phyloP scores from a whole-genome alignment of 2,329 filamentous ascomycete species.

The Fusarium liriodendri region DNA sequence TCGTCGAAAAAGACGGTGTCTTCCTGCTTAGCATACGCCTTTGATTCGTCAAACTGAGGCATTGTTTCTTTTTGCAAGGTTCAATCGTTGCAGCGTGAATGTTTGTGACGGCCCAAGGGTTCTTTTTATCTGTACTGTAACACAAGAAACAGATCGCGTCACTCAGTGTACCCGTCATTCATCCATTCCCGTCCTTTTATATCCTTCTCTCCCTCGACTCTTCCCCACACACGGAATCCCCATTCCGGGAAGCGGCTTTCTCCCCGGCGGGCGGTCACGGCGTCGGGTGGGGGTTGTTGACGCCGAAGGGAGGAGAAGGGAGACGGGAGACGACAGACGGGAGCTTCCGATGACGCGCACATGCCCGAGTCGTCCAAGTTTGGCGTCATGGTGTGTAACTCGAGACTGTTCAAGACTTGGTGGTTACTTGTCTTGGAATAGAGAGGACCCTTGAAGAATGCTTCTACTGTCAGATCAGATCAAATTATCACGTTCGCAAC shows the following conservation, averaged over 20 bases:
- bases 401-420: background rate
- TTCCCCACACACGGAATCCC: slow-evolving; percentile 14
- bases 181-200: slow-evolving; percentile 27
- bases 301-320: background rate
- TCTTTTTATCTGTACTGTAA: background rate
- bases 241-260: slow-evolving; percentile 26
- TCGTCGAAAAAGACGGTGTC: slow-evolving; percentile 68
- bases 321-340: slow-evolving; percentile 1
- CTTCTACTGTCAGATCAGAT: background rate
- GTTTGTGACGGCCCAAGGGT: background rate
- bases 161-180: slow-evolving; percentile 39
- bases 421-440: background rate
- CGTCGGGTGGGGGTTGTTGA: slow-evolving; percentile 24
- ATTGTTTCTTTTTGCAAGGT: slow-evolving; percentile 13
- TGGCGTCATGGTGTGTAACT: background rate
- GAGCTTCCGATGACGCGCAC: slow-evolving; percentile 37
- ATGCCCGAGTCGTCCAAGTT: slow-evolving; percentile 11
- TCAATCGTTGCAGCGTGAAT: background rate
- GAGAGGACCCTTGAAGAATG: background rate
- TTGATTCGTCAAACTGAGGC: slow-evolving; percentile 50
- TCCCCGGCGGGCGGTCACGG: slow-evolving; percentile 25
- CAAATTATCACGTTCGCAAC: slow-evolving; percentile 14
- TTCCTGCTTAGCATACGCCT: slow-evolving; percentile 56
- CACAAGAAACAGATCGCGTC: slow-evolving; percentile 20
- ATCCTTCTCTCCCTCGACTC: background rate